Conservation (phyloP, 192 early-diverging fungal species). For the Phlyctochytrium arcticum region DNA sequence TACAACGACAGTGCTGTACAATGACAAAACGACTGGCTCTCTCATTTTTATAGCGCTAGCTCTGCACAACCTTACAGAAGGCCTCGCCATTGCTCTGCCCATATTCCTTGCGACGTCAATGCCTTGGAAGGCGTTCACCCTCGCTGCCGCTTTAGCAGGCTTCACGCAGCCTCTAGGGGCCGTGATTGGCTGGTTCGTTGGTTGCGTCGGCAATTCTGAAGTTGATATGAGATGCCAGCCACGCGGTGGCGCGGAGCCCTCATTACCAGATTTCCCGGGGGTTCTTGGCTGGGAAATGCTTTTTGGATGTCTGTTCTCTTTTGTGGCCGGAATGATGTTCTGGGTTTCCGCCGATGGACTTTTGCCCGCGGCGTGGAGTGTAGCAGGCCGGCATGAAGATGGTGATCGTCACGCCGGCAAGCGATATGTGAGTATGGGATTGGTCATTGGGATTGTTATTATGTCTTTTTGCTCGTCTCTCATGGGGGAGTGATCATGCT, state of each 20-base stretch:
- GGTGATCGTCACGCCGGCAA: neutral
- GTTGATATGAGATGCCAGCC: neutral
- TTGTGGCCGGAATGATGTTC: conserved; percentile 16
- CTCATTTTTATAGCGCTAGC: conserved; percentile 7
- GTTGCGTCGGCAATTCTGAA: neutral
- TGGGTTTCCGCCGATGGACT: conserved; percentile 14
- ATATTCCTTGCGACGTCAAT: neutral
- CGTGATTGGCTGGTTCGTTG: neutral
- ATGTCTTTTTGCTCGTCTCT: neutral
- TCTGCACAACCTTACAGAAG: conserved; percentile 10
- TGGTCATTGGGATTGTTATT: neutral
- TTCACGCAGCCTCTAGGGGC: conserved; percentile 19
- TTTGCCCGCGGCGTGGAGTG: conserved; percentile 12
- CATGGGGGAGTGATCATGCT: neutral
- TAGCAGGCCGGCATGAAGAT: neutral
- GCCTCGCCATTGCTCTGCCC: conserved; percentile 7
- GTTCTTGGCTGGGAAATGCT: neutral
- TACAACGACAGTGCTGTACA: conserved; percentile 5
- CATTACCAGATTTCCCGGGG: too few species aligned
- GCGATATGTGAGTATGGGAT: neutral
- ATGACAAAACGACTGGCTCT: neutral
- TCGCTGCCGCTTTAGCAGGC: neutral
- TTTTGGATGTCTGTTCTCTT: conserved; percentile 9
- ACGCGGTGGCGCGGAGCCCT: neutral
- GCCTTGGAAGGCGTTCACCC: neutral